Evolutionary conservation across 1,284 basidiomycete species (phyloP).

Genomic region (Phlebopus sp.): DNA sequence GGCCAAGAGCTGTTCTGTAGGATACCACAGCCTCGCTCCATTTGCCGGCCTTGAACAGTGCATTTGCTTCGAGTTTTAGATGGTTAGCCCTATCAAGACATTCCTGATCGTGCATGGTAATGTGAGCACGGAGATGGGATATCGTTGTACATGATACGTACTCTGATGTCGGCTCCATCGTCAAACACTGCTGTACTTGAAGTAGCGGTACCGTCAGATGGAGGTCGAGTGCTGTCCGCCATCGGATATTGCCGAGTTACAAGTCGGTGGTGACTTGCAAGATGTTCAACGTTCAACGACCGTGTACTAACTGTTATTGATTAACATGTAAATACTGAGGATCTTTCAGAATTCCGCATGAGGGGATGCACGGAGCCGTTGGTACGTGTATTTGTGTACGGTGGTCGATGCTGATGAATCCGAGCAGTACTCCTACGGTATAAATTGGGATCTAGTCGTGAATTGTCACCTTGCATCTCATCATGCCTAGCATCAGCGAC

Average conservation of each 20-base stretch:
- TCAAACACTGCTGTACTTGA: neutral
- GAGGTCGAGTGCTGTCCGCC: slow-evolving; percentile 5
- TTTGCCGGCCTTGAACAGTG: slow-evolving; percentile 45
- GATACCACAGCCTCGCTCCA: slow-evolving; percentile 67
- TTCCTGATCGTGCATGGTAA: slow-evolving; percentile 30
- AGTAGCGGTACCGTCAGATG: too few species aligned
- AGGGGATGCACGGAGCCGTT: too few species aligned
- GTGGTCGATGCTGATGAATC: too few species aligned
- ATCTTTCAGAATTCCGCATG: too few species aligned
- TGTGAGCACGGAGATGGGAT: too few species aligned
- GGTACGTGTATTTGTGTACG: too few species aligned
- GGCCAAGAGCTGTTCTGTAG: slow-evolving; percentile 59
- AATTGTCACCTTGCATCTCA: slow-evolving; percentile 1
- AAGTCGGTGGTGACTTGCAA: too few species aligned
- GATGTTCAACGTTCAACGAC: too few species aligned
- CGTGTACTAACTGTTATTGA: too few species aligned
- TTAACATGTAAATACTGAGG: too few species aligned
- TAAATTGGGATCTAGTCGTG: neutral
- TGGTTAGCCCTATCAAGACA: slow-evolving; percentile 51
- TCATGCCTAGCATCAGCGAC: slow-evolving; percentile 46
- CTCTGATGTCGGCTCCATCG: neutral
- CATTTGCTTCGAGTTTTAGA: slow-evolving; percentile 60
- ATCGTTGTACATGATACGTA: neutral
- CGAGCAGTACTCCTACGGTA: too few species aligned
- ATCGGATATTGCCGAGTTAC: slow-evolving; percentile 2